Conservation (phyloP, 2,329 filamentous ascomycete species). For the Fusarium torreyae region DNA sequence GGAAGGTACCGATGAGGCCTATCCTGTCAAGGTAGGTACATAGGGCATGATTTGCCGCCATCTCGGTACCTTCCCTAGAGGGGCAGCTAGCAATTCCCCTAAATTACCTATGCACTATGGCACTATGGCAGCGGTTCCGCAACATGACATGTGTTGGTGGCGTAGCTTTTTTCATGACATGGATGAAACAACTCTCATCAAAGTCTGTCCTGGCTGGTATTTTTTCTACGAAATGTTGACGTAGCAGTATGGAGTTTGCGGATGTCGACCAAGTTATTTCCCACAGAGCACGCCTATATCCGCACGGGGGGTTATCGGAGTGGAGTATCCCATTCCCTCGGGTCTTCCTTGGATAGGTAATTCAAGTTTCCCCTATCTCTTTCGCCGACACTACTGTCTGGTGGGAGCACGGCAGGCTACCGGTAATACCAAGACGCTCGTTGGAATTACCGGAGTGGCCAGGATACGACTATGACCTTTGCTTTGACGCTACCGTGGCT, state of each 20-base stretch:
- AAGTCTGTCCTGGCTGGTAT: slow-evolving; percentile 3
- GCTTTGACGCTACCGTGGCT: slow-evolving; percentile 22
- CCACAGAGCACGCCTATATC: slow-evolving; percentile 25
- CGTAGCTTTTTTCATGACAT: slow-evolving; percentile 8
- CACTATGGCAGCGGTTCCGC: background rate
- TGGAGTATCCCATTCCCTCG: slow-evolving; percentile 36
- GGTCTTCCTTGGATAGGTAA: slow-evolving; percentile 28
- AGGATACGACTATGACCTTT: background rate
- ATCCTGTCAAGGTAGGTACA: slow-evolving; percentile 1
- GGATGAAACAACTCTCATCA: slow-evolving; percentile 26
- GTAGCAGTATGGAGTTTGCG: slow-evolving; percentile 22
- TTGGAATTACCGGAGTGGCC: slow-evolving; percentile 19
- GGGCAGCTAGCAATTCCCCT: slow-evolving; percentile 13
- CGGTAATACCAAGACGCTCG: slow-evolving; percentile 23
- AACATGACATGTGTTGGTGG: slow-evolving; percentile 31
- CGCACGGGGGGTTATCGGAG: slow-evolving; percentile 25
- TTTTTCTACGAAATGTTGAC: slow-evolving; percentile 26
- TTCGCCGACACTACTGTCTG: slow-evolving; percentile 22
- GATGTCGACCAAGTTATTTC: slow-evolving; percentile 15
- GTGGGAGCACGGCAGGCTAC: slow-evolving; percentile 20
- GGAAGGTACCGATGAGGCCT: slow-evolving; percentile 16
- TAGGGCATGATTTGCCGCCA: background rate
- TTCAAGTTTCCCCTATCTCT: slow-evolving; percentile 27
- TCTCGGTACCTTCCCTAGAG: slow-evolving; percentile 19
- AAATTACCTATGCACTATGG: background rate